Evolutionary conservation across 495 filamentous ascomycete genomes (phyloP), one percentile per base, ranked within the genome.

Genomic region (Lophium mytilinum): DNA sequence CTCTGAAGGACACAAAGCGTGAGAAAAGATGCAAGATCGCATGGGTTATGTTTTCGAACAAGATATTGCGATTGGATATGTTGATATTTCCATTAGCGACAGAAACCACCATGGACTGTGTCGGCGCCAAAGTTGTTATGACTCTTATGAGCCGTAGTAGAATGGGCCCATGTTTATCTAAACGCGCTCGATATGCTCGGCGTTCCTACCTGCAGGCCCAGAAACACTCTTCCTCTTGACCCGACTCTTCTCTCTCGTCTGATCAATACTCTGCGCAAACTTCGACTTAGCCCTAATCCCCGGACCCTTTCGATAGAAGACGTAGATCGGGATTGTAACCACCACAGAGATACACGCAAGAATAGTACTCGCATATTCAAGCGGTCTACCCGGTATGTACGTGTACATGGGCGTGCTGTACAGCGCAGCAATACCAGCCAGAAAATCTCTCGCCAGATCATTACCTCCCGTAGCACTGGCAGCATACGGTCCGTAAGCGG

Each of bases 221-320:
- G 18, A 43, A 14, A 64, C 7, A 56, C 52, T 53, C 49, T 46
- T 49, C 21, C 62, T 56, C 59, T 62, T 56, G 45, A 36, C 51
- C 46, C 18, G 24, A 14, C 24, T 56, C 50, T 39, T 18, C 57
- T 55, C 50, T 39, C 57, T 53, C 42, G 14, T 40, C 34, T 53
- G 41, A 10, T 60, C 59, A 41, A 67, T 18, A 21, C 37, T 52
- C 39, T 73, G 68, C 15, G 76, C 76, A 55, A 79, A 77, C 55
- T 78, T 77, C 50, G 73, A 76, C 65, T 63, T 72, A 36, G 59
- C 65, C 18, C 76, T 60, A 33, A 78, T 75, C 21, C 65, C 53
- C n/a, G 76, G 73, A 0, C 76, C 76, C 53, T 77, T 76, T 67
- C 69, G 73, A 58, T 78, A 79, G 51, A 78, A 75, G 9, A 78